Conservation (phyloP, 1,284 basidiomycete species). For the Ceratobasidium sp. region DNA sequence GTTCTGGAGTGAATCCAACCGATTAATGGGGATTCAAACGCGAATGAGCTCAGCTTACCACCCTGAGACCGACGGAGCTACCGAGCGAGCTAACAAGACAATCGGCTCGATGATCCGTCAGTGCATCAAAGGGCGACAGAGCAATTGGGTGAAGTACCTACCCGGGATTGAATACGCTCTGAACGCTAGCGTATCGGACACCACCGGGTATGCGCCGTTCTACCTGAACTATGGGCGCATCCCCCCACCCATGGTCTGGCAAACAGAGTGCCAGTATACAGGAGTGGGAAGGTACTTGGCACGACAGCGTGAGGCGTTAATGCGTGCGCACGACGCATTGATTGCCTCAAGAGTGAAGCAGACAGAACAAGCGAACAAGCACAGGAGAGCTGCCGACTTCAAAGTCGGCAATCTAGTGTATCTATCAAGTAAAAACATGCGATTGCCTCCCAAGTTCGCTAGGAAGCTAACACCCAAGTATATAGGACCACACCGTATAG, state of each 20-base stretch:
- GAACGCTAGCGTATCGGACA: constrained; percentile 53
- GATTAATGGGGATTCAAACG: constrained; percentile 50
- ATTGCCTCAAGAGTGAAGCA: constrained; percentile 29
- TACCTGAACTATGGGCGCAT: constrained; percentile 57
- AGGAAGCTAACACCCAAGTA: constrained; percentile 56
- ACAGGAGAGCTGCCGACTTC: constrained; percentile 33
- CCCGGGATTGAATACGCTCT: constrained; percentile 61
- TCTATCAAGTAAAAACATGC: constrained; percentile 56
- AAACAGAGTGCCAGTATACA: constrained; percentile 52
- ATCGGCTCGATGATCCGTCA: constrained; percentile 61
- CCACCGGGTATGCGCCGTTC: constrained; percentile 59
- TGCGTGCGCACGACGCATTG: constrained; percentile 56
- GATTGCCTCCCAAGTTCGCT: constrained; percentile 54
- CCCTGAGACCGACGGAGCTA: constrained; percentile 52
- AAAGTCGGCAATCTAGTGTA: constrained; percentile 53
- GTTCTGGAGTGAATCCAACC: too few relatives aligned
- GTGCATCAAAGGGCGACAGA: constrained; percentile 57
- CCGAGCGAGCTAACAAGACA: constrained; percentile 58
- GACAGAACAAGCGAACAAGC: constrained; percentile 56
- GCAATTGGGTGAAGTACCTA: constrained; percentile 48
- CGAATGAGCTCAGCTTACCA: constrained; percentile 54
- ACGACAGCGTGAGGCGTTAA: constrained; percentile 53
- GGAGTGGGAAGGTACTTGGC: constrained; percentile 55
- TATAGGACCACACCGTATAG: constrained; percentile 57
- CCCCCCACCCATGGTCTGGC: constrained; percentile 54